phyloP scores from a whole-genome alignment of 257 asterid species.

The Hygrophila difformis region DNA sequence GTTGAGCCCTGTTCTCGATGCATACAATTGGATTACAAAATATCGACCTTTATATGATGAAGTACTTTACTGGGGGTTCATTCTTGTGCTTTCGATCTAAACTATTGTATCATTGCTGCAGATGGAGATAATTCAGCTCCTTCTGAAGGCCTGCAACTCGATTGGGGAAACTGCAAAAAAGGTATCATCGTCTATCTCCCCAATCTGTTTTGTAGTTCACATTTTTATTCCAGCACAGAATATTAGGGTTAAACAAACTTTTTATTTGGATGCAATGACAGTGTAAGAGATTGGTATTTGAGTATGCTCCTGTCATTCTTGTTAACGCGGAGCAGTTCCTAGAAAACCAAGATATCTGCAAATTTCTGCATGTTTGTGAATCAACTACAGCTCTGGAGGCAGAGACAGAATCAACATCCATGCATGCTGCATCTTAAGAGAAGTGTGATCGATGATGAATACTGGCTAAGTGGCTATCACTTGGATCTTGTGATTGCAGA shows the following conservation, averaged over 20 bases:
- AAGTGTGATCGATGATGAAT: too few species aligned
- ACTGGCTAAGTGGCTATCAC: too few species aligned
- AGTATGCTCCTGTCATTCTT: constrained; percentile 71
- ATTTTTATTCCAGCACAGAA: not conserved
- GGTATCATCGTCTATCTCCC: constrained; percentile 26
- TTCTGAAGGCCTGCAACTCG: constrained; percentile 72
- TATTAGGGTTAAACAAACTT: too few species aligned
- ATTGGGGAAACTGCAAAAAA: constrained; percentile 39
- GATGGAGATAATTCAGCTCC: constrained; percentile 71
- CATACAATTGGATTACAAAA: not conserved
- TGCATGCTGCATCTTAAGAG: constrained; percentile 47
- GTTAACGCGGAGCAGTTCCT: constrained; percentile 71
- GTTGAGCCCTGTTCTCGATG: too few species aligned
- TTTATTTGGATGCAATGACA: constrained; percentile 18
- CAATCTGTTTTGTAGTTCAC: not conserved
- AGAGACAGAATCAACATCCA: constrained; percentile 18
- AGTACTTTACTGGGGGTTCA: not conserved
- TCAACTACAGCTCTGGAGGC: constrained; percentile 18
- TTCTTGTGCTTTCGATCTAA: not conserved
- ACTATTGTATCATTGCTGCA: constrained; percentile 27
- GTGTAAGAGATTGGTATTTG: constrained; percentile 88
- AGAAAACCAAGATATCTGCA: constrained; percentile 60
- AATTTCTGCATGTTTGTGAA: constrained; percentile 56
- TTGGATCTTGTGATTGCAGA: too few species aligned
- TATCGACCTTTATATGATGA: not conserved